Evolutionary conservation across 2,329 filamentous ascomycete genomes (phyloP).

Genomic region (Neurospora crassa): DNA sequence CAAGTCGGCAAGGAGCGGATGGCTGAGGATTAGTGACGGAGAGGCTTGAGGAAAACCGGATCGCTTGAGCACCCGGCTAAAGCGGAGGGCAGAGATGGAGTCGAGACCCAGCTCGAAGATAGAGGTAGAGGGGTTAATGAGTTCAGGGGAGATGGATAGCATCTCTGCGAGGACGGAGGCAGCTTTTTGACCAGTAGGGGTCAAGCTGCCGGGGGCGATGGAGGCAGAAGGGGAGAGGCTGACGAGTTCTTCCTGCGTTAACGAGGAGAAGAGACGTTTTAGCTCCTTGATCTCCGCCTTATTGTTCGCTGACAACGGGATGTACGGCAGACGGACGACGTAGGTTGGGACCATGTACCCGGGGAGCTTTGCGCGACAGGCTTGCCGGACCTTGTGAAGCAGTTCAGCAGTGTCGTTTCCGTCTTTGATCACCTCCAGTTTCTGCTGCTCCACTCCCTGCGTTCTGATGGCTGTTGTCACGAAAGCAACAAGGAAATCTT

Average conservation of each 20-base stretch:
- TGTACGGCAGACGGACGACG: slow-evolving; percentile 57
- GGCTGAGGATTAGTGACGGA: slow-evolving; percentile 58
- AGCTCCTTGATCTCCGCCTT: slow-evolving; percentile 72
- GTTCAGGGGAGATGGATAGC: slow-evolving; percentile 29
- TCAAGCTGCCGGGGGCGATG: slow-evolving; percentile 15
- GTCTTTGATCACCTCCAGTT: slow-evolving; percentile 20
- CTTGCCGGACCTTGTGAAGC: slow-evolving; percentile 39
- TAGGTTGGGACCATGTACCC: slow-evolving; percentile 89
- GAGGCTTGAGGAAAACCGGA: slow-evolving; percentile 51
- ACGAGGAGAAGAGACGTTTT: slow-evolving; percentile 51
- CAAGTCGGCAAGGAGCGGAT: slow-evolving; percentile 41
- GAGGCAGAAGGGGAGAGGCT: slow-evolving; percentile 40
- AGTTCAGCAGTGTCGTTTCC: slow-evolving; percentile 27
- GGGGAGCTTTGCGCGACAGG: slow-evolving; percentile 63
- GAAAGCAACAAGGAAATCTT: slow-evolving; percentile 77
- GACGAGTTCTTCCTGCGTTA: slow-evolving; percentile 54
- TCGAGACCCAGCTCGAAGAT: slow-evolving; percentile 84
- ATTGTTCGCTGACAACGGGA: slow-evolving; percentile 77
- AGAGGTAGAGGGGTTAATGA: slow-evolving; percentile 46
- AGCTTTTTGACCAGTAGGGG: slow-evolving; percentile 36
- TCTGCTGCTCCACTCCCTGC: not conserved
- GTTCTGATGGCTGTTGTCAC: slow-evolving; percentile 29
- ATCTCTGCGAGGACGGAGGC: slow-evolving; percentile 44
- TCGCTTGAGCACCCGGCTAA: slow-evolving; percentile 55
- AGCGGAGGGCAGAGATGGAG: slow-evolving; percentile 70